These are phyloP conservation scores for Salvia sclarea DNA, from an alignment of 305 asterid genomes.

Conservation along the genomic window DNA sequence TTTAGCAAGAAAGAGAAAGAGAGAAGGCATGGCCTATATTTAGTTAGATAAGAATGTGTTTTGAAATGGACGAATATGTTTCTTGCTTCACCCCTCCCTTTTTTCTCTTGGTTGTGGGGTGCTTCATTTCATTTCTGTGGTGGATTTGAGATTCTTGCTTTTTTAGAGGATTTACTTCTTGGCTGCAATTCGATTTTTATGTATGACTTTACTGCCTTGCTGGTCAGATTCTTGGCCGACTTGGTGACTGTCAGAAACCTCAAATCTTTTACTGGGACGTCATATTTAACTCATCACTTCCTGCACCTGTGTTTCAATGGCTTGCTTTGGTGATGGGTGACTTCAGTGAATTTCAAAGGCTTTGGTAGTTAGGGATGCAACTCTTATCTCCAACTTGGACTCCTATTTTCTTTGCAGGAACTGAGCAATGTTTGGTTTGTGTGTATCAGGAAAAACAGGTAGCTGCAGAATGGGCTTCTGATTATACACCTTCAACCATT, in stretches of 20 bases:
- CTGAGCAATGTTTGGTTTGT: constrained; percentile 24
- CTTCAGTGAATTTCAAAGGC: neutral
- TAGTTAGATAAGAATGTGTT: no score
- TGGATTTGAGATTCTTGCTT: neutral
- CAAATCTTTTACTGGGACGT: no score
- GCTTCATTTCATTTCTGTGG: neutral
- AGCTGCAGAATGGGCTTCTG: no score
- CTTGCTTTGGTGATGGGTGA: no score
- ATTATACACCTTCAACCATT: constrained; percentile 12
- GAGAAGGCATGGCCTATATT: no score
- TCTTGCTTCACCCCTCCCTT: neutral
- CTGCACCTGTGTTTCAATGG: no score
- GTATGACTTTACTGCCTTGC: no score
- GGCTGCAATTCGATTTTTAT: neutral
- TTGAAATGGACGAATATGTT: constrained; percentile 20
- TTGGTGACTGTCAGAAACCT: no score
- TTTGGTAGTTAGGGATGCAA: neutral
- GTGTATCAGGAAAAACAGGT: constrained; percentile 41
- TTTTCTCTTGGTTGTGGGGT: neutral
- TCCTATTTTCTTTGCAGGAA: no score
- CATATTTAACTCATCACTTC: neutral
- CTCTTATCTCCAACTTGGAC: neutral
- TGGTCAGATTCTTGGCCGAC: neutral
- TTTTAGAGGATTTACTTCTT: neutral
- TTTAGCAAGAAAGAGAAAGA: no score